Conservation (phyloP, 768 basidiomycete species). For the Phylloporus scabripes region DNA sequence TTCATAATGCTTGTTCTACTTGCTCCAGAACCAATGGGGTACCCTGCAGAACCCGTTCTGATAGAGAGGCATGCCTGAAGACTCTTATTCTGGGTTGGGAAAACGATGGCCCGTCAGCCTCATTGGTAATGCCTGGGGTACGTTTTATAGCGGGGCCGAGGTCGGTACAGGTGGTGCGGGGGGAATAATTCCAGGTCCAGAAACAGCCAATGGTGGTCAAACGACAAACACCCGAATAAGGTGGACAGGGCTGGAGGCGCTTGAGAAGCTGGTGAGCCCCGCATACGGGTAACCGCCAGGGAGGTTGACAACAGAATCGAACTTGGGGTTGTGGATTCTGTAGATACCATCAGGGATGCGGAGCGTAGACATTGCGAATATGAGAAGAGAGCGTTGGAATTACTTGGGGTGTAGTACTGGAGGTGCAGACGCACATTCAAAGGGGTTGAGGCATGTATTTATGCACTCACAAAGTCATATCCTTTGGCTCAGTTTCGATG, state of each 20-base stretch:
- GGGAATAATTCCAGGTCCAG: no score
- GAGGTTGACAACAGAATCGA: background rate
- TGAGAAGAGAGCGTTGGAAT: background rate
- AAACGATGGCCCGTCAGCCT: conserved; percentile 16
- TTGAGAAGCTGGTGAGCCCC: background rate
- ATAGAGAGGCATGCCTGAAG: conserved; percentile 22
- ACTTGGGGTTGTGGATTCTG: background rate
- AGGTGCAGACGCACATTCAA: background rate
- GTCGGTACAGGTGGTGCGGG: no score
- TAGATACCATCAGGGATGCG: background rate
- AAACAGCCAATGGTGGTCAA: no score
- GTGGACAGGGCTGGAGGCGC: no score
- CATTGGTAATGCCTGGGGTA: conserved; percentile 11
- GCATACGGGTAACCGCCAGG: background rate
- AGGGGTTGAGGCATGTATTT: background rate
- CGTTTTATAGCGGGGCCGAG: background rate
- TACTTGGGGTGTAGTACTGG: background rate
- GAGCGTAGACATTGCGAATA: background rate
- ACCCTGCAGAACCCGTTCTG: conserved; percentile 14
- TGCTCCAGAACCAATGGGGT: conserved; percentile 18
- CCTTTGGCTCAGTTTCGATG: background rate
- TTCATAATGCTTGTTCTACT: conserved; percentile 21
- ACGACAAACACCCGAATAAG: no score
- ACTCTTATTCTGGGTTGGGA: conserved; percentile 26
- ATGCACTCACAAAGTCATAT: background rate